These are phyloP conservation scores for Voacanga thouarsii DNA, from an alignment of 257 asterid genomes.

Conservation along the genomic window DNA sequence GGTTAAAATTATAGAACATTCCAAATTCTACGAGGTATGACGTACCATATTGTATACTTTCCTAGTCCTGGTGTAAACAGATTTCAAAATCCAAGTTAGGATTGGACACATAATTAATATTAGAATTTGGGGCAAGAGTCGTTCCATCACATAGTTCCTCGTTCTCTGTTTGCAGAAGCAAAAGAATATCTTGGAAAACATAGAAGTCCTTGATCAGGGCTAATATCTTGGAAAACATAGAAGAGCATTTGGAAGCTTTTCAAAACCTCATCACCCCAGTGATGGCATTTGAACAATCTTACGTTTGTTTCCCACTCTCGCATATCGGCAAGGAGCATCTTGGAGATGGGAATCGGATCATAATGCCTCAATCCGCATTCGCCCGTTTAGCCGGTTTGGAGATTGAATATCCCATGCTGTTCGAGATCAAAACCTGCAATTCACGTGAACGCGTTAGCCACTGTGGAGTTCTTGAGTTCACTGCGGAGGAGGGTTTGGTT, in stretches of 20 bases:
- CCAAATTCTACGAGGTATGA: too few species aligned
- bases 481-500: slow-evolving; percentile 10
- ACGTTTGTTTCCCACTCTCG: not conserved
- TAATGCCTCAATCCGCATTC: slow-evolving; percentile 8
- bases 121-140: too few species aligned
- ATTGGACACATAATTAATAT: not conserved
- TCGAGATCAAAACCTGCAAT: not conserved
- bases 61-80: not conserved
- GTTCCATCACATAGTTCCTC: too few species aligned
- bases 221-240: too few species aligned
- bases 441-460: not conserved
- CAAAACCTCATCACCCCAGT: not conserved
- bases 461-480: slow-evolving; percentile 20
- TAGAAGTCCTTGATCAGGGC: not conserved
- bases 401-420: slow-evolving; percentile 2
- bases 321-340: not conserved
- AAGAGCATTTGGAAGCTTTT: not conserved
- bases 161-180: too few species aligned
- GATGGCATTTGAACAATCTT: not conserved
- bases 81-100: not conserved
- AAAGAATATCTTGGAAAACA: not conserved
- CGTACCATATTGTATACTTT: not conserved
- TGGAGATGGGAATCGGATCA: not conserved
- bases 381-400: not conserved
- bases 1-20: too few species aligned